Percentiles rank a stretch among this genome's conserved stretches.
These are phyloP conservation scores for Polyporus tsugae DNA, from an alignment of 1,284 basidiomycete genomes.

Conservation along the genomic window DNA sequence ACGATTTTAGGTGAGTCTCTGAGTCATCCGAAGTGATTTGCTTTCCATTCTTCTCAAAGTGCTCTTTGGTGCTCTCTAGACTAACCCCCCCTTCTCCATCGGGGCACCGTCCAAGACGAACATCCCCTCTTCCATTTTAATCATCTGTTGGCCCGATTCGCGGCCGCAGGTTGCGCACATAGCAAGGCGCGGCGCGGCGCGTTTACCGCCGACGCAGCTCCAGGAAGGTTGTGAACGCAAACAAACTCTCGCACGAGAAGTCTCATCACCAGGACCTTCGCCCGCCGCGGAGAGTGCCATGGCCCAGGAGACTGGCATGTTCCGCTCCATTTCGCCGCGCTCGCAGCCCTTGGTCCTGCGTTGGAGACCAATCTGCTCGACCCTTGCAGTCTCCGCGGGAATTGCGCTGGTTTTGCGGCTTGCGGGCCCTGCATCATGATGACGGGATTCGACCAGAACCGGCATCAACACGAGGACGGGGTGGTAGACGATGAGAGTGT, in stretches of 20 bases:
- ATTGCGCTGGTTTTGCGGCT: not conserved
- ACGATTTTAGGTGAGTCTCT: slow-evolving; percentile 13
- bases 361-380: not conserved
- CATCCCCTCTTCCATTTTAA: not conserved
- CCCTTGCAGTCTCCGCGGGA: not conserved
- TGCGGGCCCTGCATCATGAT: slow-evolving; percentile 12
- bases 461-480: slow-evolving; percentile 17
- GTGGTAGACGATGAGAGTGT: not conserved
- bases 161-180: not conserved
- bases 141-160: not conserved
- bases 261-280: not conserved
- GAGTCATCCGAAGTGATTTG: not conserved
- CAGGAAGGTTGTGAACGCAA: not conserved
- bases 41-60: not conserved
- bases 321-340: slow-evolving; percentile 7
- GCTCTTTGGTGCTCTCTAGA: not conserved
- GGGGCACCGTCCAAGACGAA: not conserved
- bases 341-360: not conserved
- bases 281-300: slow-evolving; percentile 3
- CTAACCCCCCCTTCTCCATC: not conserved
- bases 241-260: not conserved
- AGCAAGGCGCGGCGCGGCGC: not conserved
- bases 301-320: not conserved
- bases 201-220: not conserved
- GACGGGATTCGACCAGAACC: slow-evolving; percentile 9